A percentile compares a stretch with the other conserved stretches of the same genome.
Conservation (phyloP, 2,329 filamentous ascomycete species). For the Penicillium griseofulvum region DNA sequence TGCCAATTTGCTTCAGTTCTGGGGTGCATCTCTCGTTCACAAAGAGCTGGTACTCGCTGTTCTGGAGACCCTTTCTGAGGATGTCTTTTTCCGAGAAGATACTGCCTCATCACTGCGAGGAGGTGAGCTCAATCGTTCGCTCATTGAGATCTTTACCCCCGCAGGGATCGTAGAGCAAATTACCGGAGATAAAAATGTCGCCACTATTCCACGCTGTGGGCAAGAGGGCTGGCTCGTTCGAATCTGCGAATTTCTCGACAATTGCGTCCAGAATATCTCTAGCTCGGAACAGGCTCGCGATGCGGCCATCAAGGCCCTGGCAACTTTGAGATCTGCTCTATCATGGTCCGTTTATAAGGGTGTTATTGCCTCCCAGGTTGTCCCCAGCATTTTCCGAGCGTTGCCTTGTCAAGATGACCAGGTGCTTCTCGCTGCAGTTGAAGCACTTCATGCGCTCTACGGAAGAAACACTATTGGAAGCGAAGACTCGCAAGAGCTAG, state of each 20-base stretch:
- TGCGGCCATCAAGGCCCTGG: conserved; percentile 73
- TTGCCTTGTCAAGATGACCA: conserved; percentile 68
- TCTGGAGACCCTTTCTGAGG: conserved; percentile 88
- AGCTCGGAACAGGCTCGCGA: conserved; percentile 65
- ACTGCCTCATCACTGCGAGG: conserved; percentile 78
- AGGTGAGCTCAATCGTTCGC: conserved; percentile 78
- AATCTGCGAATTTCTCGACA: conserved; percentile 69
- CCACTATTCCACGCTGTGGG: conserved; percentile 69
- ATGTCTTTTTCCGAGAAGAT: conserved; percentile 90
- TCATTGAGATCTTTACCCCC: conserved; percentile 92
- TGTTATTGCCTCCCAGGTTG: conserved; percentile 67
- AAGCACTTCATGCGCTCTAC: conserved; percentile 81
- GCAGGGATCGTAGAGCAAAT: conserved; percentile 69
- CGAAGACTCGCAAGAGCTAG: conserved; percentile 73
- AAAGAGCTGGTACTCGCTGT: conserved; percentile 87
- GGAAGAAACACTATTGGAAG: conserved; percentile 70
- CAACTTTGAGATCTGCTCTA: conserved; percentile 74
- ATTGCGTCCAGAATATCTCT: conserved; percentile 67
- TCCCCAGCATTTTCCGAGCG: conserved; percentile 67
- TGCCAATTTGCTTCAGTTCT: conserved; percentile 72
- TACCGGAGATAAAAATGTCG: conserved; percentile 69
- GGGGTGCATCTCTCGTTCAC: conserved; percentile 63
- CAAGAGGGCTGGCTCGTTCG: conserved; percentile 84
- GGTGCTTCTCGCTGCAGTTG: conserved; percentile 74
- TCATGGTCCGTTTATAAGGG: conserved; percentile 86